Base-by-base conservation (phyloP, 345 rosid genomes). In the Camelina laxa region DNA sequence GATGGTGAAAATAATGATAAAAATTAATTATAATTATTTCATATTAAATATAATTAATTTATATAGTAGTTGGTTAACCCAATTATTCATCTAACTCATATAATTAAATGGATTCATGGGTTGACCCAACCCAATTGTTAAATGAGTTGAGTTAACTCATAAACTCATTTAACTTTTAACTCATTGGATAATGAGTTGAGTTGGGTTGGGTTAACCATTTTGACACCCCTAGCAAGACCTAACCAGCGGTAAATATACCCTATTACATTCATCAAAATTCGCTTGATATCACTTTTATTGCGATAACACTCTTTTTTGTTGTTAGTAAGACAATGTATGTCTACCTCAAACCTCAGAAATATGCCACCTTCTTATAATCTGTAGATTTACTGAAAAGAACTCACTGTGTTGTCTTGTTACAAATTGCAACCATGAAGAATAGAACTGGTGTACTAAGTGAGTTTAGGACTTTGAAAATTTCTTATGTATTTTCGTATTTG, bases 241-340 rank as follows among this genome's bases (percentile, higher is more conserved):
- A 50, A 27, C 69, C 63, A 59, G 57, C 31, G 54, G 80, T 70
- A 77, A 70, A 77, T 77, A 70, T 35, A 51, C 20, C 17, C 4
- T 62, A 5, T 24, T 35, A 41, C 47, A 57, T 44, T 56, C 45
- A 35, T 69, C 60, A 42, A 47, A 47, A 69, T 15, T 69, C 59
- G 15, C 54, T 69, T 27, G 80, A 45, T 76, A 62, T 55, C 14
- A 11, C 79, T 69, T 68, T 58, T 75, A 75, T 67, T 68, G 0
- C 42, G 17, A 20, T 48, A 48, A 45, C 6, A 15, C 19, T 45
- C 3, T 47, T 5, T 38, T 69, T 61, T 54, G 54, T 76, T 58
- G 24, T 65, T 22, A 48, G 50, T 10, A 65, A 42, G n/a, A 54
- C 31, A 16, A 17, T 45, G 45, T 63, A 13, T 31, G 35, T 63